phyloP scores from a whole-genome alignment of 2,329 filamentous ascomycete genomes.

The Akanthomyces uredinophilus region DNA sequence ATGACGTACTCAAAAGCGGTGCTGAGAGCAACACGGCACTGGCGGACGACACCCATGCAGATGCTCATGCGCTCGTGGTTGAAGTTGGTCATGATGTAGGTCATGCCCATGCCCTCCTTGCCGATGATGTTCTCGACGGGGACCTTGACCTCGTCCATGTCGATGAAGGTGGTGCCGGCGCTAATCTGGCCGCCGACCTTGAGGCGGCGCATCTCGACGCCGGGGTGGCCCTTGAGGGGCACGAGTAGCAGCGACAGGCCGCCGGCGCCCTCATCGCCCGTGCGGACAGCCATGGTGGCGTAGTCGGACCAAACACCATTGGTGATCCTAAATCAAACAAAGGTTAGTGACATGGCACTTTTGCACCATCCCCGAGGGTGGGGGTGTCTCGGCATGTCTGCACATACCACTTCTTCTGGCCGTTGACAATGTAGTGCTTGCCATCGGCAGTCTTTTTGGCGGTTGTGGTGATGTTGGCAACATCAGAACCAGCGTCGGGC shows the following conservation, averaged over 20 bases:
- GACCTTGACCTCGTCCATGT: constrained; percentile 48
- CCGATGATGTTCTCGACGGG: constrained; percentile 48
- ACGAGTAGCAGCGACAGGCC: constrained; percentile 55
- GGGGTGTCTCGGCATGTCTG: neutral
- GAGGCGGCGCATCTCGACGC: constrained; percentile 37
- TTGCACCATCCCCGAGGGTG: neutral
- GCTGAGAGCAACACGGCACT: constrained; percentile 26
- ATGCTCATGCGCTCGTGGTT: constrained; percentile 43
- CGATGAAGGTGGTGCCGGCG: constrained; percentile 55
- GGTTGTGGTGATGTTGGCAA: constrained; percentile 66
- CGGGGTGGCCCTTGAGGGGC: constrained; percentile 30
- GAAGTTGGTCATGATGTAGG: constrained; percentile 37
- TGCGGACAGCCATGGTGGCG: constrained; percentile 57
- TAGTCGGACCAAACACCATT: constrained; percentile 57
- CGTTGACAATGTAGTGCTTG: constrained; percentile 65
- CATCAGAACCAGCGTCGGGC: constrained; percentile 66
- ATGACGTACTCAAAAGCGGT: constrained; percentile 32
- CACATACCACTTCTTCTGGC: constrained; percentile 67
- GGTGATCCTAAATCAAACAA: constrained; percentile 41
- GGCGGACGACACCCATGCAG: constrained; percentile 14
- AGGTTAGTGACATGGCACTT: neutral
- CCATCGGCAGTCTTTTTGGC: constrained; percentile 58
- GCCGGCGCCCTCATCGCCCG: constrained; percentile 44
- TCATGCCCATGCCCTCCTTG: constrained; percentile 48
- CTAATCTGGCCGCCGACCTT: constrained; percentile 59